Conservation (phyloP, 1,284 basidiomycete genomes). For the Veloboletus limbatus region DNA sequence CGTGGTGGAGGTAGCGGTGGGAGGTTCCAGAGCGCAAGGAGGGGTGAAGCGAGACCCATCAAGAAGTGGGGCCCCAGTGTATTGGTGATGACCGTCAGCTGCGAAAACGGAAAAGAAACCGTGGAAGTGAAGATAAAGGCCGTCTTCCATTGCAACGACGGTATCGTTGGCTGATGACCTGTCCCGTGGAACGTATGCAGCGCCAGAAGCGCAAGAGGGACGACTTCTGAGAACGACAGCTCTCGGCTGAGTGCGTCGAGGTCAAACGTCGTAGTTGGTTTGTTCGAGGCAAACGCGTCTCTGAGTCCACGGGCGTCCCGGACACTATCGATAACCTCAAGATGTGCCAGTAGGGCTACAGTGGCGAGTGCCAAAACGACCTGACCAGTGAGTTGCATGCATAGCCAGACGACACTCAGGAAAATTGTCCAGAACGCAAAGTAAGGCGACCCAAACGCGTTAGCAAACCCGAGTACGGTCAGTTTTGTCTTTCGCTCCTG, state of each 20-base stretch:
- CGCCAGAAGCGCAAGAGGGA: slow-evolving; percentile 74
- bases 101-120: slow-evolving; percentile 74
- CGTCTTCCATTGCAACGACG: slow-evolving; percentile 94
- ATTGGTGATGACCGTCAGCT: slow-evolving; percentile 79
- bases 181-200: slow-evolving; percentile 81
- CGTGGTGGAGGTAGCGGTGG: slow-evolving; percentile 45
- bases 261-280: slow-evolving; percentile 38
- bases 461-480: slow-evolving; percentile 83
- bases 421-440: slow-evolving; percentile 74
- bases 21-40: slow-evolving; percentile 89
- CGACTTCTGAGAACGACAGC: slow-evolving; percentile 59
- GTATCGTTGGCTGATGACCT: slow-evolving; percentile 88
- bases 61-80: slow-evolving; percentile 73
- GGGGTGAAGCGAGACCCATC: slow-evolving; percentile 62
- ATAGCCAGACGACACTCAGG: slow-evolving; percentile 60
- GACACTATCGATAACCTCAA: slow-evolving; percentile 79
- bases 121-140: slow-evolving; percentile 77
- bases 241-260: slow-evolving; percentile 14
- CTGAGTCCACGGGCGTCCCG: slow-evolving; percentile 67
- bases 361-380: slow-evolving; percentile 64
- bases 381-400: slow-evolving; percentile 80
- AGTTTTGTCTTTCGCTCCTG: slow-evolving; percentile 43
- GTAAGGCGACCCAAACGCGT: slow-evolving; percentile 87
- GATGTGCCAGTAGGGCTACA: slow-evolving; percentile 64
- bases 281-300: slow-evolving; percentile 44